A percentile compares a stretch with the other conserved stretches of the same genome.
phyloP scores from a whole-genome alignment of 2,329 filamentous ascomycete species.

The Ophiosphaerella herpotricha region DNA sequence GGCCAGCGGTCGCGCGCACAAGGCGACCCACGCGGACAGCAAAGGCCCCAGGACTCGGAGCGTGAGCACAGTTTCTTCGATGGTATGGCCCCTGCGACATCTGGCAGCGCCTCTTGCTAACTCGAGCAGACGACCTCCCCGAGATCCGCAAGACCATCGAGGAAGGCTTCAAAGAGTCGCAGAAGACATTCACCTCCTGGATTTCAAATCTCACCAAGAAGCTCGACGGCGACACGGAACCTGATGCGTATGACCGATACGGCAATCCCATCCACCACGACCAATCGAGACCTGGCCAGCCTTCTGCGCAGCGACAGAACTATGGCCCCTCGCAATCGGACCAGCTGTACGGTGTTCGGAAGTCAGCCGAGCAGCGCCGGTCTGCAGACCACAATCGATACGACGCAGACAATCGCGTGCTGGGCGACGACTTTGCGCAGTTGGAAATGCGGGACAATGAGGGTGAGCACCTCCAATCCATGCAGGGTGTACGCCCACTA shows the following conservation, averaged over 20 bases:
- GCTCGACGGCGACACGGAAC: slow-evolving; percentile 89
- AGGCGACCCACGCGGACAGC: slow-evolving; percentile 52
- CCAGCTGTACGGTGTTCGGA: slow-evolving; percentile 48
- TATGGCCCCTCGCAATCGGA: slow-evolving; percentile 47
- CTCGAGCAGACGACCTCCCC: slow-evolving; percentile 77
- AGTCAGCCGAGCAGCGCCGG: slow-evolving; percentile 54
- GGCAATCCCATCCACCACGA: slow-evolving; percentile 45
- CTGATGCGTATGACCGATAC: slow-evolving; percentile 65
- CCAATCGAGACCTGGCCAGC: slow-evolving; percentile 10
- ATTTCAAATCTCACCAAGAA: slow-evolving; percentile 90
- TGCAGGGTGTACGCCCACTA: not conserved
- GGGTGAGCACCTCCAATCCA: slow-evolving; percentile 42
- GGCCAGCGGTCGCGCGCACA: slow-evolving; percentile 45
- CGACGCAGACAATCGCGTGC: slow-evolving; percentile 88
- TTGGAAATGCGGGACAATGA: slow-evolving; percentile 67
- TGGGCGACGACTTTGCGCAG: slow-evolving; percentile 83
- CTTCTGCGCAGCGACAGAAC: slow-evolving; percentile 44
- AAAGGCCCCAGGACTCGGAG: slow-evolving; percentile 60
- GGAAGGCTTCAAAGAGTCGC: slow-evolving; percentile 93
- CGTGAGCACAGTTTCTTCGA: slow-evolving; percentile 91
- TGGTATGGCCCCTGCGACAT: slow-evolving; percentile 48
- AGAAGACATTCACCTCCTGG: slow-evolving; percentile 91
- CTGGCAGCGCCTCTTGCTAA: not conserved
- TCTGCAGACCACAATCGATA: slow-evolving; percentile 91
- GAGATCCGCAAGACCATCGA: slow-evolving; percentile 90